Base-by-base conservation (phyloP, 129 eudicot species). In the Apium graveolens region DNA sequence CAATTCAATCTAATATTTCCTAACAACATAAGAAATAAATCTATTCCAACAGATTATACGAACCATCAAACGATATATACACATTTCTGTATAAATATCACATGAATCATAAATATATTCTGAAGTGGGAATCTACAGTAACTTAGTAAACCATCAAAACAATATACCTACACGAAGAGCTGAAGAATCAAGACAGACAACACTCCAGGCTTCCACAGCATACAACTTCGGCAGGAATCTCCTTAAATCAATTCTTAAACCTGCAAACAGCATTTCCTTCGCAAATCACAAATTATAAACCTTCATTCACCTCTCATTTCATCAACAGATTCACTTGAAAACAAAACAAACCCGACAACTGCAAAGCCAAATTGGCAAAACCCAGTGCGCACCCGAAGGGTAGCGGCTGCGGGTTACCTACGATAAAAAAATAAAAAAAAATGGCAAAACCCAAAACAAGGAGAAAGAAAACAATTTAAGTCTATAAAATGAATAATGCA, bases 241-340 rank as follows among this genome's bases (percentile, higher is more conserved):
- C 74, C 83, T 51, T 60, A 75, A 79, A 51, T 55, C 80, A 53
- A 49, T 75, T 42, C 57, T 70, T 63, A 82, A 45, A 68, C 79
- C 73, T 48, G 29, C 35, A n/a, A 69, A 69, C 80, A 72, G 44
- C 78, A 75, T 69, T 75, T 43, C 79, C 65, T 75, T 32, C 21
- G 35, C 49, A 31, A 43, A 65, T 74, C 32, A 75, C 35, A 18
- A 42, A 18, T 1, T 49, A 0, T 0, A 74, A 32, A 8, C 7
- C 78, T 32, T 35, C 63, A 48, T 48, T 74, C 65, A n/a, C 63
- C 62, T 49, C 68, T 18, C 68, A 75, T 75, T 49, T 18, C 44
- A 31, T 31, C 78, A 32, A 75, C 24, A 73, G 44, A 12, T 43
- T 44, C 27, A 73, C 26, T 26, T 0, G 24, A 37, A 70, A 20